Evolutionary conservation across 2,329 filamentous ascomycete genomes (phyloP).

Genomic region (Phaeosphaeria sp.): DNA sequence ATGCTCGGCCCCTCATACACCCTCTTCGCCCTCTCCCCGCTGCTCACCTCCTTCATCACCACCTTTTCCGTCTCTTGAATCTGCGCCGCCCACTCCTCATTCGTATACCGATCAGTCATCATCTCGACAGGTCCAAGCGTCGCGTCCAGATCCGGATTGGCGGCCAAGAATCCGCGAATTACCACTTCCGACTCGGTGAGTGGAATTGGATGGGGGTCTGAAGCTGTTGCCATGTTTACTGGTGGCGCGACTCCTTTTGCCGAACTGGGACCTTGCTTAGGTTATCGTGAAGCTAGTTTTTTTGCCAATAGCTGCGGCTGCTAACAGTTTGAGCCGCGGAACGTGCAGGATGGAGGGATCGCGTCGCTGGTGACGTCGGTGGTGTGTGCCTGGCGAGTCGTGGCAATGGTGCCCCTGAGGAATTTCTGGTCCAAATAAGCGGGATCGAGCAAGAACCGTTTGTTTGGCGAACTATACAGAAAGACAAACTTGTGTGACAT

Average conservation of each 20-base stretch:
- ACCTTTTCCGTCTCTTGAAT: slow-evolving; percentile 46
- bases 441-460: background rate
- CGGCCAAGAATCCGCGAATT: slow-evolving; percentile 43
- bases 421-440: background rate
- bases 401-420: background rate
- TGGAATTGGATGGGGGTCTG: slow-evolving; percentile 31
- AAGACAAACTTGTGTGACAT: slow-evolving; percentile 22
- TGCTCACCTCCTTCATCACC: slow-evolving; percentile 36
- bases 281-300: slow-evolving; percentile 4
- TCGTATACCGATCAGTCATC: slow-evolving; percentile 54
- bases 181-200: slow-evolving; percentile 43
- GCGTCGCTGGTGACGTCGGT: slow-evolving; percentile 1
- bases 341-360: background rate
- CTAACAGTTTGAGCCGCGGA: background rate
- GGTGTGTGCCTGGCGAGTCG: slow-evolving; percentile 1
- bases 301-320: slow-evolving; percentile 3
- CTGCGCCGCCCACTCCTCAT: slow-evolving; percentile 53
- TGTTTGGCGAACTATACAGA: background rate
- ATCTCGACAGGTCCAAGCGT: slow-evolving; percentile 36
- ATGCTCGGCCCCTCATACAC: slow-evolving; percentile 36
- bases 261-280: slow-evolving; percentile 1
- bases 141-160: slow-evolving; percentile 37
- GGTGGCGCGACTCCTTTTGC: slow-evolving; percentile 9
- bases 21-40: slow-evolving; percentile 34
- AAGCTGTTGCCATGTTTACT: slow-evolving; percentile 11